Conservation (phyloP, 768 basidiomycete species). For the Panellus pusillus region DNA sequence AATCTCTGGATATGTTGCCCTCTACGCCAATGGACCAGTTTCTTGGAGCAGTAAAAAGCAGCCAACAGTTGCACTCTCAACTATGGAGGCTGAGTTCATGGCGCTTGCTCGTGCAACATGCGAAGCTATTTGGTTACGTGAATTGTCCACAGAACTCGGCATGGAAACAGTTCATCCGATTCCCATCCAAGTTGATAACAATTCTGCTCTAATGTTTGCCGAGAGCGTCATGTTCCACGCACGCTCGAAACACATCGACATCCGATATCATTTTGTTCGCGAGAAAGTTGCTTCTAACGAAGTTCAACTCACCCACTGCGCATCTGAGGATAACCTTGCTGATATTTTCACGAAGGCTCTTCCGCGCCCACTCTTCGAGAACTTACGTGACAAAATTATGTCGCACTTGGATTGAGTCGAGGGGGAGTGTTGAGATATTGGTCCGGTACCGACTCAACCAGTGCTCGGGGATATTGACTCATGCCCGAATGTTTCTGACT, state of each 20-base stretch:
- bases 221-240: not conserved
- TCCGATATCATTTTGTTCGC: slow-evolving; percentile 30
- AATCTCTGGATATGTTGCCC: slow-evolving; percentile 23
- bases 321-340: slow-evolving; percentile 1
- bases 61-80: no score
- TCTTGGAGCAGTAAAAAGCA: slow-evolving; percentile 37
- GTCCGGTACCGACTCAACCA: no score
- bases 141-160: not conserved
- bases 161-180: not conserved
- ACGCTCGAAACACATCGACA: not conserved
- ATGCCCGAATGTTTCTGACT: no score
- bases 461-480: no score
- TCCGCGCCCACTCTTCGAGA: slow-evolving; percentile 4
- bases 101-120: not conserved
- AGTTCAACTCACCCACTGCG: not conserved
- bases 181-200: not conserved
- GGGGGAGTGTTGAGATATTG: no score
- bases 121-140: not conserved
- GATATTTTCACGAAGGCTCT: not conserved
- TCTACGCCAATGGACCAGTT: slow-evolving; percentile 13
- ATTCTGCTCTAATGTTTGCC: not conserved
- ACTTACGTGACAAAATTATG: slow-evolving; percentile 6
- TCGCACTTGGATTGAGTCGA: slow-evolving; percentile 13
- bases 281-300: slow-evolving; percentile 13
- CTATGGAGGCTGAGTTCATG: not conserved